Evolutionary conservation across 139 green algal genomes (phyloP).

Genomic region (Chlamydomonas sp.): DNA sequence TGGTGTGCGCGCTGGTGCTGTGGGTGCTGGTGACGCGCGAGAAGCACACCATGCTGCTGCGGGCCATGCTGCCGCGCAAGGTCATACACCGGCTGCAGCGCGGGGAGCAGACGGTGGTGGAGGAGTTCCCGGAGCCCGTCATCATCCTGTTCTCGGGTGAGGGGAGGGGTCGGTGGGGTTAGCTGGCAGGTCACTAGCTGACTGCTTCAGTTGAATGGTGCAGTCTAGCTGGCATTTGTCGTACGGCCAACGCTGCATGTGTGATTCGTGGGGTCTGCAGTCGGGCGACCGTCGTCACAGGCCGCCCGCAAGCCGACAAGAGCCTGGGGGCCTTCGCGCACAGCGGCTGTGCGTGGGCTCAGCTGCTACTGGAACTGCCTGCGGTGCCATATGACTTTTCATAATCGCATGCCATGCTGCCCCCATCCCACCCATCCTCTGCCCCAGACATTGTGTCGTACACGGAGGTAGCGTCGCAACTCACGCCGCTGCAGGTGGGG

Average conservation of each 20-base stretch:
- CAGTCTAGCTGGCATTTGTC: too few relatives aligned
- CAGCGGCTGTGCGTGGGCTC: too few relatives aligned
- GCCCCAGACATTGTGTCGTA: slow-evolving; percentile 26
- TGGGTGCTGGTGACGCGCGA: slow-evolving; percentile 14
- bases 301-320: too few relatives aligned
- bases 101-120: background rate
- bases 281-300: too few relatives aligned
- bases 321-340: too few relatives aligned
- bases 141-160: slow-evolving; percentile 30
- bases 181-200: too few relatives aligned
- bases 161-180: background rate
- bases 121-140: background rate
- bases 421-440: background rate
- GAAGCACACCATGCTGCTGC: background rate
- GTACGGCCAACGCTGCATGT: too few relatives aligned
- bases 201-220: too few relatives aligned
- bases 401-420: background rate
- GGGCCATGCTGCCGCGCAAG: background rate
- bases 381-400: background rate
- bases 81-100: background rate
- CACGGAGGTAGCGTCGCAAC: slow-evolving; percentile 28
- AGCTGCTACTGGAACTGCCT: background rate
- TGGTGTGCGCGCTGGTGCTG: slow-evolving; percentile 26
- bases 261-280: too few relatives aligned
- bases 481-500: slow-evolving; percentile 16